A percentile compares a stretch with the other conserved stretches of the same genome.
Evolutionary conservation across 257 asterid species (phyloP).

Genomic region (Solanum appendiculatum): DNA sequence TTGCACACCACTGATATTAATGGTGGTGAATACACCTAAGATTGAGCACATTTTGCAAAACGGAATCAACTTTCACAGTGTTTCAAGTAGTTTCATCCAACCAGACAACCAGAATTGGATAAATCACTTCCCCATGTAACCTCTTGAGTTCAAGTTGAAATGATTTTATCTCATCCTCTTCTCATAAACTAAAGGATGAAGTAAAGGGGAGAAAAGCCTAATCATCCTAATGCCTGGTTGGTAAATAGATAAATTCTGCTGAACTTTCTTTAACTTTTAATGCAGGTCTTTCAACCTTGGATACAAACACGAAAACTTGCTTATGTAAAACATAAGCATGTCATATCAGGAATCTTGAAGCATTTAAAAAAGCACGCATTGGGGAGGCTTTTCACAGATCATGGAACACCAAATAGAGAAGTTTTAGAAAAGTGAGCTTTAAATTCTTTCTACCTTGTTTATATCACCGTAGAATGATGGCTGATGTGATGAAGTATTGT

Average conservation of each 20-base stretch:
- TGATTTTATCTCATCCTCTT: neutral
- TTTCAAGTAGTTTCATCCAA: neutral
- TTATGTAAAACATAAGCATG: slow-evolving; percentile 67
- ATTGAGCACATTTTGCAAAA: neutral
- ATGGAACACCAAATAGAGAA: slow-evolving; percentile 49
- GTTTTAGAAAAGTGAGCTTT: slow-evolving; percentile 45
- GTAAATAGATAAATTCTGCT: neutral
- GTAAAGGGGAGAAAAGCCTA: neutral
- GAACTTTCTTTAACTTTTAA: neutral
- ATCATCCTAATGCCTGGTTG: neutral
- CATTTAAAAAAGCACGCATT: slow-evolving; percentile 52
- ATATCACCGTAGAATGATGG: neutral
- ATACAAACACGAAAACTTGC: slow-evolving; percentile 69
- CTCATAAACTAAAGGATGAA: neutral
- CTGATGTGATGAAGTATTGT: slow-evolving; percentile 1
- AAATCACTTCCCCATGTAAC: neutral
- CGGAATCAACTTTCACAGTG: neutral
- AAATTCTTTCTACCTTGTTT: neutral
- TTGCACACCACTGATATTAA: neutral
- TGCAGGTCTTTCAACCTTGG: slow-evolving; percentile 81
- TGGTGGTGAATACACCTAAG: neutral
- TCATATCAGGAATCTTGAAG: slow-evolving; percentile 69
- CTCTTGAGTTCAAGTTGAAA: neutral
- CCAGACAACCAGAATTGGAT: neutral
- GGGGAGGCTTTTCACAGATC: slow-evolving; percentile 55